Evolutionary conservation across 2,329 filamentous ascomycete genomes (phyloP).

Genomic region (Whalleya microplaca): DNA sequence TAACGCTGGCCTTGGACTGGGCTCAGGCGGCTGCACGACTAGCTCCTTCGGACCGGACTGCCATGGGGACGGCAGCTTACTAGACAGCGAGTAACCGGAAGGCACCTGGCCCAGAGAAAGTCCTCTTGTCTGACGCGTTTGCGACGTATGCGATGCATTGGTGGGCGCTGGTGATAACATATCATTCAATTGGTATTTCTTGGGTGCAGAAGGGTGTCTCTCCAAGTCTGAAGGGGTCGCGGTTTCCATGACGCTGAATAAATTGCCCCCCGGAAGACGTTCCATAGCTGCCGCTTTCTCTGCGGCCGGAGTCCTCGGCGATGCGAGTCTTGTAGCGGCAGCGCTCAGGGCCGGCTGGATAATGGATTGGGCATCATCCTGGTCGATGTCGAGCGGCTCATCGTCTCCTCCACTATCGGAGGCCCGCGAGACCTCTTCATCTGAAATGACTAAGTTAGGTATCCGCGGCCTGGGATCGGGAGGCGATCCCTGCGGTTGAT

Average conservation of each 20-base stretch:
- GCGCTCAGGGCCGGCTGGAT: slow-evolving; percentile 63
- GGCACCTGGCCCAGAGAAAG: slow-evolving; percentile 35
- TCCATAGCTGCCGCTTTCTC: slow-evolving; percentile 63
- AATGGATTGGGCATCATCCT: slow-evolving; percentile 62
- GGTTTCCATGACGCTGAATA: slow-evolving; percentile 42
- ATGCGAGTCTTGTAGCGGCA: slow-evolving; percentile 58
- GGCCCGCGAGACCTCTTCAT: slow-evolving; percentile 30
- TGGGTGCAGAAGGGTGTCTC: slow-evolving; percentile 7
- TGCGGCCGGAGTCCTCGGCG: slow-evolving; percentile 56
- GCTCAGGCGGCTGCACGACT: slow-evolving; percentile 37
- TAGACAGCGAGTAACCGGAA: slow-evolving; percentile 19
- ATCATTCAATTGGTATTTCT: slow-evolving; percentile 5
- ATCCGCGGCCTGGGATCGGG: slow-evolving; percentile 17
- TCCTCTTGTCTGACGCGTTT: slow-evolving; percentile 31
- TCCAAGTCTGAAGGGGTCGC: slow-evolving; percentile 30
- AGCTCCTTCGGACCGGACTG: slow-evolving; percentile 46
- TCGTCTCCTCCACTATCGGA: slow-evolving; percentile 39
- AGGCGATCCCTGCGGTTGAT: slow-evolving; percentile 14
- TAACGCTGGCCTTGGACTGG: slow-evolving; percentile 43
- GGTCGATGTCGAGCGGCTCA: slow-evolving; percentile 46
- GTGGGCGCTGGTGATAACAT: slow-evolving; percentile 5
- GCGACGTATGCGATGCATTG: slow-evolving; percentile 5
- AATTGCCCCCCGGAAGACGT: slow-evolving; percentile 40
- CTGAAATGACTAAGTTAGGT: slow-evolving; percentile 22
- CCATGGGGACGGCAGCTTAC: slow-evolving; percentile 43